Percentiles rank a stretch among this genome's conserved stretches.
Conservation (phyloP, 73 alveolate species). For the Symbiodinium natans region DNA sequence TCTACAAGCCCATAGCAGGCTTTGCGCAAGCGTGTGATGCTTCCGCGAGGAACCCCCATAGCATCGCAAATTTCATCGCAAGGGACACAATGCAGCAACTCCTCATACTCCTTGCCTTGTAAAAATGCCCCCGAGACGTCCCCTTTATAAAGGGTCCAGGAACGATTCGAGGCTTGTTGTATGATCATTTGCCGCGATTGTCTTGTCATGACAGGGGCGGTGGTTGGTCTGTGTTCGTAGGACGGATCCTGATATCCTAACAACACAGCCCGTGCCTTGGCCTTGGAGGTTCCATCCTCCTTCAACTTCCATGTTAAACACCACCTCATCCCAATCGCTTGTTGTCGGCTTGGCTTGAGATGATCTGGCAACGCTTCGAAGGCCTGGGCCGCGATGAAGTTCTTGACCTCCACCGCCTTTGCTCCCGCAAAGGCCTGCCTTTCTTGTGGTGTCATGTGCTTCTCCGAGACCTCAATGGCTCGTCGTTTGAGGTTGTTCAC, state of each 20-base stretch:
- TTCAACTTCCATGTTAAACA: neutral
- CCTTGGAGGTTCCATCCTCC: neutral
- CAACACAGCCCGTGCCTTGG: neutral
- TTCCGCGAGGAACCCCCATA: neutral
- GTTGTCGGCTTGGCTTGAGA: neutral
- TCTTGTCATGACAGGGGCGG: neutral
- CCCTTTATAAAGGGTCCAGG: neutral
- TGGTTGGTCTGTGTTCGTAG: neutral
- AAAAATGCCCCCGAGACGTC: conserved; percentile 25
- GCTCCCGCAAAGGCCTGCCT: neutral
- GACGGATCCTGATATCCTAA: conserved; percentile 21
- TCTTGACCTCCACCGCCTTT: neutral
- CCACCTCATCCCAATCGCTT: conserved; percentile 28
- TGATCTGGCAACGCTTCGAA: neutral
- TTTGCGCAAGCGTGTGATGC: neutral
- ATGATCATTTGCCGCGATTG: neutral
- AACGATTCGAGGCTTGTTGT: neutral
- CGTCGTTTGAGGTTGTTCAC: neutral
- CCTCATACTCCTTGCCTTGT: neutral
- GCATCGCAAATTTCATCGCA: neutral
- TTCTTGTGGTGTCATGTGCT: neutral
- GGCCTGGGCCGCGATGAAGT: neutral
- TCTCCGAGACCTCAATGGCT: neutral
- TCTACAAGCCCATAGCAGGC: neutral
- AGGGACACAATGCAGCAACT: neutral